A percentile compares a stretch with the other conserved stretches of the same genome.
phyloP scores from a whole-genome alignment of 495 filamentous ascomycete species.

The Penicillium malachiteum region DNA sequence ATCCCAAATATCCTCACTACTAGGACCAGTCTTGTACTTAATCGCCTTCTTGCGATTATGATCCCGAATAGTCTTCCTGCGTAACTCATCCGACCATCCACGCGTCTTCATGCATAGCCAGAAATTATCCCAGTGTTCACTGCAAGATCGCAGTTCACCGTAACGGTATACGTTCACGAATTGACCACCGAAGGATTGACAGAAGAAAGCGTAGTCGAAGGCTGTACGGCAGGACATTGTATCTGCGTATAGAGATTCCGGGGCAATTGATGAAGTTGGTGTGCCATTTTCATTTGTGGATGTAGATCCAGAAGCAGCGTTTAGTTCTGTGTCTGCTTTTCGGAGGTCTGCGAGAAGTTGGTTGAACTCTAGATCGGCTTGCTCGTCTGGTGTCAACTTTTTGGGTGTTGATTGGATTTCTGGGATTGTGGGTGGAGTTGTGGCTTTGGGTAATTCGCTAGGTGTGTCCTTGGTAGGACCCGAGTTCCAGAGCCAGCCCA shows the following conservation, averaged over 20 bases:
- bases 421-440: slow-evolving; percentile 13
- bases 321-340: slow-evolving; percentile 31
- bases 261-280: slow-evolving; percentile 43
- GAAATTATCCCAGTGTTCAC: slow-evolving; percentile 82
- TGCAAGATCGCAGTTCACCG: slow-evolving; percentile 70
- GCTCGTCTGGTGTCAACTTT: slow-evolving; percentile 54
- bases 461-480: slow-evolving; percentile 24
- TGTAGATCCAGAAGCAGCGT: slow-evolving; percentile 2
- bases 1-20: slow-evolving; percentile 93
- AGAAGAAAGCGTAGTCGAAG: slow-evolving; percentile 95
- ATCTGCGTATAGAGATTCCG: slow-evolving; percentile 68
- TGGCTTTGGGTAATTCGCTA: slow-evolving; percentile 8
- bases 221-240: slow-evolving; percentile 84
- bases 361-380: slow-evolving; percentile 61
- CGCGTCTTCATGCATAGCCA: slow-evolving; percentile 92
- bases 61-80: slow-evolving; percentile 59
- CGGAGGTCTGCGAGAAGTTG: slow-evolving; percentile 55
- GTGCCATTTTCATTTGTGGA: slow-evolving; percentile 12
- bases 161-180: slow-evolving; percentile 85
- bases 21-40: slow-evolving; percentile 71
- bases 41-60: slow-evolving; percentile 71
- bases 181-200: slow-evolving; percentile 86
- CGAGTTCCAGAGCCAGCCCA: slow-evolving; percentile 55
- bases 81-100: slow-evolving; percentile 43
- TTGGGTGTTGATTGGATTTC: slow-evolving; percentile 23